Evolutionary conservation across 2,329 filamentous ascomycete species (phyloP).

Genomic region (Neonectria hederae): DNA sequence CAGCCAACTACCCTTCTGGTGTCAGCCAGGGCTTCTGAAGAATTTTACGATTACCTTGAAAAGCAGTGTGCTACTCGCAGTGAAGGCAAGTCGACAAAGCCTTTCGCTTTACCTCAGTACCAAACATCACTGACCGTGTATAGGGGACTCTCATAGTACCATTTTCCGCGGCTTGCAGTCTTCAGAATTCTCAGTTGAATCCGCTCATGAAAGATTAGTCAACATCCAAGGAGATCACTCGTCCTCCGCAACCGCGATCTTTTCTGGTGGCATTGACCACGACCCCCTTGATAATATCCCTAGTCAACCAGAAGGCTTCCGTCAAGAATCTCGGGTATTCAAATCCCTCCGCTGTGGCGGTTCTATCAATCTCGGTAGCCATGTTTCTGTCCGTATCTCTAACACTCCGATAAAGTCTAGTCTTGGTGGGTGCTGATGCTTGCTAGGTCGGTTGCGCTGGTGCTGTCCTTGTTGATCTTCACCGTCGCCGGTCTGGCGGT

Average conservation of each 20-base stretch:
- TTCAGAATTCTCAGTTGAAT: constrained; percentile 75
- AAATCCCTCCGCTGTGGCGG: constrained; percentile 75
- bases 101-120: not conserved
- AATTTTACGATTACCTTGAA: constrained; percentile 47
- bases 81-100: constrained; percentile 13
- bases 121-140: constrained; percentile 8
- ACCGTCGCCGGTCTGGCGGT: constrained; percentile 66
- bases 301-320: constrained; percentile 52
- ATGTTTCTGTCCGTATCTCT: constrained; percentile 64
- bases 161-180: constrained; percentile 74
- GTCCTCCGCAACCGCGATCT: constrained; percentile 29
- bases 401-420: not conserved
- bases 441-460: constrained; percentile 81
- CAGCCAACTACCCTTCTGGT: constrained; percentile 67
- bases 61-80: constrained; percentile 25
- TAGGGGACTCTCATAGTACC: constrained; percentile 26
- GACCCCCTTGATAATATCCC: constrained; percentile 26
- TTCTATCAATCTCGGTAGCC: constrained; percentile 78
- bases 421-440: constrained; percentile 15
- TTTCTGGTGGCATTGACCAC: constrained; percentile 28
- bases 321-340: constrained; percentile 62
- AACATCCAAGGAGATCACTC: constrained; percentile 45
- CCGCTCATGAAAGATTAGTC: constrained; percentile 72
- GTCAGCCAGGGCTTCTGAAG: constrained; percentile 56
- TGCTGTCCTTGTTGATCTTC: constrained; percentile 83